Percentiles rank a stretch among this genome's conserved stretches.
These are phyloP conservation scores for Leptosphaerulina australis DNA, from an alignment of 2,329 filamentous ascomycete species.

Conservation along the genomic window DNA sequence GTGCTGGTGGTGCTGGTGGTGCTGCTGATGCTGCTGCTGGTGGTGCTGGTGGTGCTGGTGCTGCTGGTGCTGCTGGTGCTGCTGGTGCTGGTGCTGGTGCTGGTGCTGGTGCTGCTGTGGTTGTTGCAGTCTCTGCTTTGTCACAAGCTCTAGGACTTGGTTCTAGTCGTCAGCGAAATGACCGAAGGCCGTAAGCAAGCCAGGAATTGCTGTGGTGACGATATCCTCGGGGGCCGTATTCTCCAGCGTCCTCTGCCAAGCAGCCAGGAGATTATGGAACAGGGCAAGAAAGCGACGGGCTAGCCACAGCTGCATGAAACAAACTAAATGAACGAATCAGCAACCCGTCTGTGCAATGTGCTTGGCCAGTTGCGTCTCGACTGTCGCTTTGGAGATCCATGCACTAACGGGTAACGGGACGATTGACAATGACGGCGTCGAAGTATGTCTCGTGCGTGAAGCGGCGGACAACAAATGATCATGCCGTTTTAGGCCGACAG, in stretches of 20 bases:
- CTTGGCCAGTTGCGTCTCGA: conserved; percentile 21
- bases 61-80: too few relatives aligned
- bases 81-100: too few relatives aligned
- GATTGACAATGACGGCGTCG: conserved; percentile 22
- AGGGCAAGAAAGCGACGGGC: conserved; percentile 11
- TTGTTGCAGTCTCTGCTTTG: neutral
- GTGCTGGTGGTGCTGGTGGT: too few relatives aligned
- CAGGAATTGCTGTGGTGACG: conserved; percentile 13
- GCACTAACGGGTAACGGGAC: conserved; percentile 25
- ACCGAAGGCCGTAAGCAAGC: conserved; percentile 20
- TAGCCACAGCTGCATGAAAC: conserved; percentile 26
- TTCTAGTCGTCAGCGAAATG: neutral
- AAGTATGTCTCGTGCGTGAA: conserved; percentile 28
- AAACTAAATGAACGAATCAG: conserved; percentile 24
- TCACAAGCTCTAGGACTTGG: neutral
- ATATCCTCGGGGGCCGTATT: conserved; percentile 18
- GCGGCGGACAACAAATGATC: conserved; percentile 19
- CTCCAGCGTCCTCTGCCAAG: conserved; percentile 12
- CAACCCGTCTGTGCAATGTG: conserved; percentile 5
- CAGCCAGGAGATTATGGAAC: conserved; percentile 16
- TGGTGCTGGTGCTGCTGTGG: too few relatives aligned
- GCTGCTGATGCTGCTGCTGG: too few relatives aligned
- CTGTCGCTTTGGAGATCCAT: conserved; percentile 21
- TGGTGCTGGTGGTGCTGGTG: too few relatives aligned
- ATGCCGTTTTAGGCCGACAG: conserved; percentile 11